Evolutionary conservation across 768 basidiomycete species (phyloP).

Genomic region (Tubosaeta sp.): DNA sequence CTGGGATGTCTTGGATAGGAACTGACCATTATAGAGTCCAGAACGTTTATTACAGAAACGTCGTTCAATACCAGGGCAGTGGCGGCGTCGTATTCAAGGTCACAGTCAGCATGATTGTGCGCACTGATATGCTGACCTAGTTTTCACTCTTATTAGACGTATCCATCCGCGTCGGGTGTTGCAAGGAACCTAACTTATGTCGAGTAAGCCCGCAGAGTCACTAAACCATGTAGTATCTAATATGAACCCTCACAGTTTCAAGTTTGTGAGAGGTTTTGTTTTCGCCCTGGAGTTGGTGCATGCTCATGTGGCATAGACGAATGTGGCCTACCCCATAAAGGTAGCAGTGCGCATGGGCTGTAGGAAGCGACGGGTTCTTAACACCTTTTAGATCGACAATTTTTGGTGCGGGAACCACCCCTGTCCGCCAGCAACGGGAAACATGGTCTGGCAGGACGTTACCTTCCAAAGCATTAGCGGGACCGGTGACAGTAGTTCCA

Average conservation of each 20-base stretch:
- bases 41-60: conserved; percentile 10
- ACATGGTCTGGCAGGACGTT: conserved; percentile 7
- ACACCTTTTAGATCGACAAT: not conserved
- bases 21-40: conserved; percentile 4
- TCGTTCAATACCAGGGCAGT: not conserved
- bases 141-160: conserved; percentile 3
- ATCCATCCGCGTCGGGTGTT: conserved; percentile 7
- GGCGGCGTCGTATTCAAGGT: conserved; percentile 11
- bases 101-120: not conserved
- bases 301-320: conserved; percentile 1
- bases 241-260: conserved; percentile 2
- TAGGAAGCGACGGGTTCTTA: not conserved
- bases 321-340: conserved; percentile 6
- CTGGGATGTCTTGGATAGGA: not conserved
- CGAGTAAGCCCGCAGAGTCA: conserved; percentile 1
- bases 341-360: not conserved
- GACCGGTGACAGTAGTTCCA: conserved; percentile 1
- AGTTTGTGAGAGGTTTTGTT: conserved; percentile 1
- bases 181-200: conserved; percentile 9
- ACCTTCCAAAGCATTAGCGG: conserved; percentile 7
- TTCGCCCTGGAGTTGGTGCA: not conserved
- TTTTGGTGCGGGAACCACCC: conserved; percentile 5
- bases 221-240: not conserved
- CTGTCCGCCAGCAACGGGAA: not conserved
- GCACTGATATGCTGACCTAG: not conserved